phyloP scores from a whole-genome alignment of 179 eudicot species.

The Silene coronaria region DNA sequence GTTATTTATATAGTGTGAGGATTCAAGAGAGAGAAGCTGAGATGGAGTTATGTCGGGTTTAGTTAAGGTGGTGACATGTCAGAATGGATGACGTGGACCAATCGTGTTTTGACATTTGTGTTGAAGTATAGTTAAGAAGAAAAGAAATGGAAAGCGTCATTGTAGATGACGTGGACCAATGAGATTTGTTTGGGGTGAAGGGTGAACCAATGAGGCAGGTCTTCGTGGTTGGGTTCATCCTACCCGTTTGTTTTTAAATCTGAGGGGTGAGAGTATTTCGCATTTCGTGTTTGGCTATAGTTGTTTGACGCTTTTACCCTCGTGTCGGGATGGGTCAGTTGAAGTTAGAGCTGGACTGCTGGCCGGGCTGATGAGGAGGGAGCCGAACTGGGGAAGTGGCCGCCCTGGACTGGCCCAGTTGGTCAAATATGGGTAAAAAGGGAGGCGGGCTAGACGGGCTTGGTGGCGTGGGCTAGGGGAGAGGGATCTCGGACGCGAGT shows the following conservation, averaged over 20 bases:
- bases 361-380: too few relatives aligned
- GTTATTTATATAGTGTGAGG: background rate
- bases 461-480: too few relatives aligned
- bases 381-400: too few relatives aligned
- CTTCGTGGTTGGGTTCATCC: constrained; percentile 17
- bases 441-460: too few relatives aligned
- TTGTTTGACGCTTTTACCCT: too few relatives aligned
- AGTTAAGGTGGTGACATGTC: constrained; percentile 26
- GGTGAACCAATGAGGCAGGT: constrained; percentile 22
- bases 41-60: background rate
- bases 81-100: constrained; percentile 31
- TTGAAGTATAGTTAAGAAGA: background rate
- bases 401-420: too few relatives aligned
- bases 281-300: too few relatives aligned
- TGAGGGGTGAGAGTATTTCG: too few relatives aligned
- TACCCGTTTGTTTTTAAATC: constrained; percentile 6
- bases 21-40: background rate
- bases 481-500: too few relatives aligned
- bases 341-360: too few relatives aligned
- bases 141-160: constrained; percentile 23
- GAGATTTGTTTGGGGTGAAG: background rate
- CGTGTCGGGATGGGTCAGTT: too few relatives aligned
- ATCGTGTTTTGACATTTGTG: constrained; percentile 1
- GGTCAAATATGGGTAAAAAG: too few relatives aligned
- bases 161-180: constrained; percentile 38